Evolutionary conservation across 805 yeast species (phyloP).

Genomic region (Cyberlindnera sargentensis): DNA sequence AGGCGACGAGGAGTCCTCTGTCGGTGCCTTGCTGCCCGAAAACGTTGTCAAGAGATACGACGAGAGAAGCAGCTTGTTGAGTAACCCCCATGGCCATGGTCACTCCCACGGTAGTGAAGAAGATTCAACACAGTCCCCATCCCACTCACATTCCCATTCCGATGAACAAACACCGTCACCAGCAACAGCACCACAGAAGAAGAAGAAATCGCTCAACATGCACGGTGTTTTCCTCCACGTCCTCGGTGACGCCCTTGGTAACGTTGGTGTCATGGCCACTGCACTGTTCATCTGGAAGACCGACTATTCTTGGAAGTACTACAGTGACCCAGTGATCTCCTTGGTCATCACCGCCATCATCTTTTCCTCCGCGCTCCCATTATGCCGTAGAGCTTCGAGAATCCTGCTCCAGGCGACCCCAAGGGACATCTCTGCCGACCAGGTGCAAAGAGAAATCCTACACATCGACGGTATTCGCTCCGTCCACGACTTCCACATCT

Average conservation of each 20-base stretch:
- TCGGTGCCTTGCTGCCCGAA: constrained; percentile 37
- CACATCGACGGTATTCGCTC: constrained; percentile 68
- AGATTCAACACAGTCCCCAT: too few species aligned
- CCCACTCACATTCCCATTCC: constrained; percentile 5
- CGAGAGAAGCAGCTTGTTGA: constrained; percentile 15
- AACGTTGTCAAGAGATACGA: constrained; percentile 33
- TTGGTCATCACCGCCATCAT: constrained; percentile 81
- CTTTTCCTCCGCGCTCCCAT: constrained; percentile 85
- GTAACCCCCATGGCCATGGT: constrained; percentile 3
- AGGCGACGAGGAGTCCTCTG: constrained; percentile 18
- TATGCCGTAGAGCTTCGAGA: constrained; percentile 79
- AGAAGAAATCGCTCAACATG: constrained; percentile 78
- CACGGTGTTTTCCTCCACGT: constrained; percentile 96
- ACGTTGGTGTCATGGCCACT: constrained; percentile 83
- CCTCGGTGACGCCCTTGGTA: constrained; percentile 93
- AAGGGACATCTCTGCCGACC: constrained; percentile 66
- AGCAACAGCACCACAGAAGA: constrained; percentile 9
- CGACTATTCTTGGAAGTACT: constrained; percentile 78
- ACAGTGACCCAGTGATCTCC: constrained; percentile 82
- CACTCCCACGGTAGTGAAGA: constrained; percentile 5
- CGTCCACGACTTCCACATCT: constrained; percentile 91
- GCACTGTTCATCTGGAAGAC: constrained; percentile 95
- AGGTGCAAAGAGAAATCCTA: constrained; percentile 61
- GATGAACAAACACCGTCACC: background rate
- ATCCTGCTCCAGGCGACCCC: constrained; percentile 93